Conservation (phyloP, 2,329 filamentous ascomycete genomes). For the Nothomitra cinnamomea region DNA sequence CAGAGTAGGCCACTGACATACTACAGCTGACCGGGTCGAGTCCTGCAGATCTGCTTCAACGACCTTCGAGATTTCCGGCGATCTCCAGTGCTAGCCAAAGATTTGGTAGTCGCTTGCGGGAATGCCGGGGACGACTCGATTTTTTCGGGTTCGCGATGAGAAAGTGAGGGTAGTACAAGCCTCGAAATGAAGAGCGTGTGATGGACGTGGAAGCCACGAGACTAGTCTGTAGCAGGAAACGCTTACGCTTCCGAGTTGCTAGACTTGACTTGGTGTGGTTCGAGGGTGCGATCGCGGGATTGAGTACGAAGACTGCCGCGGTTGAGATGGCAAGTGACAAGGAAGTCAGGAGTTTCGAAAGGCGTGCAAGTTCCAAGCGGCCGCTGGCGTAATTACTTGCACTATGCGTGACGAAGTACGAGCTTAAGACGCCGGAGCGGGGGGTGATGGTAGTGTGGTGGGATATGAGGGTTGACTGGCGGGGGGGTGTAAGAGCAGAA, state of each 20-base stretch:
- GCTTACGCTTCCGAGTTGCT: too few species aligned
- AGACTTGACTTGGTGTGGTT: background rate
- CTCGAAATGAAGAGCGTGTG: too few species aligned
- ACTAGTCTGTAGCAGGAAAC: too few species aligned
- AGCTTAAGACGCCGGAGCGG: background rate
- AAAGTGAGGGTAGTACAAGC: too few species aligned
- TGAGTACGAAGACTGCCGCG: background rate
- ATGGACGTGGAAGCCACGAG: too few species aligned
- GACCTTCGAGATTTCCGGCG: background rate
- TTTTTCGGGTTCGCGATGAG: too few species aligned
- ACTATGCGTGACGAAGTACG: background rate
- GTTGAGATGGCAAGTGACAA: background rate
- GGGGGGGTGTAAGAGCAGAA: background rate
- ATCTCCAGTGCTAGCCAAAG: background rate
- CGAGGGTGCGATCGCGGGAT: background rate
- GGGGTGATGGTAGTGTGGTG: background rate
- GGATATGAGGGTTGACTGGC: background rate
- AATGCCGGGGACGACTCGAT: background rate
- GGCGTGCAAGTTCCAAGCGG: background rate
- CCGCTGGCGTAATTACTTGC: background rate
- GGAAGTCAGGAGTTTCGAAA: background rate
- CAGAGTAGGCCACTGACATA: conserved; percentile 6
- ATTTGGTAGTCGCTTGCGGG: background rate
- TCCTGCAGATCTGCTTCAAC: background rate
- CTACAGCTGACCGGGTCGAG: conserved; percentile 2